Evolutionary conservation across 1,284 basidiomycete species (phyloP).

Genomic region (Ustilago hordei): DNA sequence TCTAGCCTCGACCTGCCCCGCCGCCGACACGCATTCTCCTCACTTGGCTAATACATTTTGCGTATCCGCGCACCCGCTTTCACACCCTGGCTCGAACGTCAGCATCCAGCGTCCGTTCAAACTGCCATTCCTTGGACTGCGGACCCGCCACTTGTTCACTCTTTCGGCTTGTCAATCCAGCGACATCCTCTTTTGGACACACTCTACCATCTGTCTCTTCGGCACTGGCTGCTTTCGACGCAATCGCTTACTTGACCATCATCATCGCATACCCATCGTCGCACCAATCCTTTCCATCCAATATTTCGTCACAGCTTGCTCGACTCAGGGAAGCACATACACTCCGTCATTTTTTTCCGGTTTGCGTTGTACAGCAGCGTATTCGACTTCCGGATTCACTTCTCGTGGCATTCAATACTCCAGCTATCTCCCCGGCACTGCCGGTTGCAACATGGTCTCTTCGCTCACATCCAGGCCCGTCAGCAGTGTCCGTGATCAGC

Average conservation of each 20-base stretch:
- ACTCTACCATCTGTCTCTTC: constrained; percentile 4
- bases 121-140: not conserved
- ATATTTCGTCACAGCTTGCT: not conserved
- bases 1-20: not conserved
- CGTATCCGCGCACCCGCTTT: constrained; percentile 1
- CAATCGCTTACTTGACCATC: not conserved
- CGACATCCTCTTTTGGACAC: not conserved
- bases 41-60: constrained; percentile 1
- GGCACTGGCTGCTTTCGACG: constrained; percentile 2
- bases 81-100: not conserved
- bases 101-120: constrained; percentile 10
- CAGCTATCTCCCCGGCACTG: constrained; percentile 21
- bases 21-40: not conserved
- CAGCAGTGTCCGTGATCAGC: constrained; percentile 49
- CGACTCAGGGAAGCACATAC: not conserved
- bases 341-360: not conserved
- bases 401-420: not conserved
- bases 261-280: not conserved
- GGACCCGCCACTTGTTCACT: not conserved
- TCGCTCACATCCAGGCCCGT: constrained; percentile 36
- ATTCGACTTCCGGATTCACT: not conserved
- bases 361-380: not conserved
- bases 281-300: not conserved
- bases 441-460: constrained; percentile 47
- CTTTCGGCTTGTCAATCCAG: constrained; percentile 3